Evolutionary conservation across 1,284 basidiomycete genomes (phyloP).

Genomic region (Agaricales sp.): DNA sequence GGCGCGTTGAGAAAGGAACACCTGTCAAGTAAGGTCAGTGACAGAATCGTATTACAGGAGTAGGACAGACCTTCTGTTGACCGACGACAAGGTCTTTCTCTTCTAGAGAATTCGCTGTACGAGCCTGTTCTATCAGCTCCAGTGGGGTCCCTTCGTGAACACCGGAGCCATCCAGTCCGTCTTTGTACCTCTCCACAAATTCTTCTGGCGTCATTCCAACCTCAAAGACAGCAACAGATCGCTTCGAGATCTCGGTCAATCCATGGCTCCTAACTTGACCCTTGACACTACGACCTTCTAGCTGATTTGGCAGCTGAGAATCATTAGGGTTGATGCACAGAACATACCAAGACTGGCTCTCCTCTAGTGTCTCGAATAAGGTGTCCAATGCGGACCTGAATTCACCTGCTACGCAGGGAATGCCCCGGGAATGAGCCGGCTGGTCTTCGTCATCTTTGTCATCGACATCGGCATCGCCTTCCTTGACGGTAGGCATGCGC

Average conservation of each 20-base stretch:
- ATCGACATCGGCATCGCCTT: constrained; percentile 26
- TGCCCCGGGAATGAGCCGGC: constrained; percentile 21
- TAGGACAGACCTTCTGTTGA: constrained; percentile 55
- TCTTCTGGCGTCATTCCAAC: constrained; percentile 84
- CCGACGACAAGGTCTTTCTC: constrained; percentile 78
- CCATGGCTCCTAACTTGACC: constrained; percentile 83
- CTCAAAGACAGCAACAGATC: constrained; percentile 62
- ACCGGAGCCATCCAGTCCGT: constrained; percentile 39
- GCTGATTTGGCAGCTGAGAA: constrained; percentile 86
- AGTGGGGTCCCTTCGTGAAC: constrained; percentile 39
- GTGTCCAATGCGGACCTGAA: constrained; percentile 78
- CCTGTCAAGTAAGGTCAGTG: constrained; percentile 31
- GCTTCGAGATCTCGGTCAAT: constrained; percentile 68
- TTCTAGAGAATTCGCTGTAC: constrained; percentile 52
- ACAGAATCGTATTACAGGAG: constrained; percentile 2
- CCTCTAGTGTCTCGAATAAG: constrained; percentile 82
- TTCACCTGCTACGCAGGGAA: constrained; percentile 79
- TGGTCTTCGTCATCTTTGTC: constrained; percentile 15
- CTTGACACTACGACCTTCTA: constrained; percentile 88
- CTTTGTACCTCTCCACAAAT: constrained; percentile 77
- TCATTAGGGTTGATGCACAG: constrained; percentile 95
- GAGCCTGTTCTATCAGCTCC: constrained; percentile 48
- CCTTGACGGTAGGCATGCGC: constrained; percentile 49
- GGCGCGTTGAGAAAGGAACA: constrained; percentile 81
- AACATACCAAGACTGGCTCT: constrained; percentile 88